These are phyloP conservation scores for Ophiostoma populinum DNA, from an alignment of 2,329 filamentous ascomycete species.

Conservation along the genomic window DNA sequence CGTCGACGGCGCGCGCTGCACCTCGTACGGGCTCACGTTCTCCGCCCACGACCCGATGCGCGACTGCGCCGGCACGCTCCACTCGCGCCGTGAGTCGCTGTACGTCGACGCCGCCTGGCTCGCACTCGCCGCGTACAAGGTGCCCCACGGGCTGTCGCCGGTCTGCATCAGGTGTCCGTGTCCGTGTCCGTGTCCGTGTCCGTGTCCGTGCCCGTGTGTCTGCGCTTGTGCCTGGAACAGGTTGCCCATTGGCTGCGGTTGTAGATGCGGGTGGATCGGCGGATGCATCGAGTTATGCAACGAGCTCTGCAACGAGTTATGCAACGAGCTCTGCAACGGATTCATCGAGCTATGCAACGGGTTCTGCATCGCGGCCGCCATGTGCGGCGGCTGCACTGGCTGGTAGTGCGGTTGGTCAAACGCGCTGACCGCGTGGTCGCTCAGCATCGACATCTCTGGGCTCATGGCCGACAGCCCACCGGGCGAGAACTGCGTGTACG, in stretches of 20 bases:
- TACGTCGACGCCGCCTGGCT: slow-evolving; percentile 29
- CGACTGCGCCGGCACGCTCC: slow-evolving; percentile 26
- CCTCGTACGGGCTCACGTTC: slow-evolving; percentile 15
- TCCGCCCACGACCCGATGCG: slow-evolving; percentile 35
- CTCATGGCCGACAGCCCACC: slow-evolving; percentile 16
- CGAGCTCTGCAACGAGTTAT: too few species aligned
- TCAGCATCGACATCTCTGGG: slow-evolving; percentile 16
- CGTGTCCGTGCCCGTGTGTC: too few species aligned
- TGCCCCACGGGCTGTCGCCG: slow-evolving; percentile 28
- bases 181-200: too few species aligned
- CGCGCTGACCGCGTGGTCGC: too few species aligned
- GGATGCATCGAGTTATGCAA: neutral
- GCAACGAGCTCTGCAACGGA: slow-evolving; percentile 13
- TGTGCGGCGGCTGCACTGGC: slow-evolving; percentile 14
- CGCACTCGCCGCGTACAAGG: slow-evolving; percentile 26
- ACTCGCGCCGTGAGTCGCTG: slow-evolving; percentile 31
- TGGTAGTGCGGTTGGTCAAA: slow-evolving; percentile 17
- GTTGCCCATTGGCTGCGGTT: neutral
- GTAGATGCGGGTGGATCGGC: neutral
- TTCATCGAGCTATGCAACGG: too few species aligned
- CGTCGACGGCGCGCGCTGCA: slow-evolving; percentile 17
- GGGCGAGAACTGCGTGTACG: slow-evolving; percentile 18
- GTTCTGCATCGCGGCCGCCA: slow-evolving; percentile 19
- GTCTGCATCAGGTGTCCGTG: slow-evolving; percentile 13
- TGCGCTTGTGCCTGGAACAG: too few species aligned